Percentiles rank a stretch among this genome's conserved stretches.
These are phyloP conservation scores for Sesbania bispinosa DNA, from an alignment of 306 rosid species.

Conservation along the genomic window DNA sequence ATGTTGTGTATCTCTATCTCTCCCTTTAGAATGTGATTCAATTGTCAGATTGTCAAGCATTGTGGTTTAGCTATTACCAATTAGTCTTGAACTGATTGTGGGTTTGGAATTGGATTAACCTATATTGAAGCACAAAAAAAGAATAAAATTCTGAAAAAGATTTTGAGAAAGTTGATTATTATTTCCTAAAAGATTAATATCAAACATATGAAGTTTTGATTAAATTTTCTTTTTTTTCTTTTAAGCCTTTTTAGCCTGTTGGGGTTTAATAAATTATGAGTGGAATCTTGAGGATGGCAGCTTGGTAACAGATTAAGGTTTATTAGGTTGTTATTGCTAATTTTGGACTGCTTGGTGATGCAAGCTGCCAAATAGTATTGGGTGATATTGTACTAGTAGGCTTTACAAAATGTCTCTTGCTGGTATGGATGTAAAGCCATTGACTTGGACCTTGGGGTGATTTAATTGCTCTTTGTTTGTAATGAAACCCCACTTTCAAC, in stretches of 20 bases:
- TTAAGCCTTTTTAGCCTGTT: background rate
- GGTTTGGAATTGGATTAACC: too few relatives aligned
- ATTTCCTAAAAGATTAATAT: too few relatives aligned
- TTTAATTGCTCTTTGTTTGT: background rate
- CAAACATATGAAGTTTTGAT: too few relatives aligned
- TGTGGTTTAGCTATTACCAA: too few relatives aligned
- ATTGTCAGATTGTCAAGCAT: too few relatives aligned
- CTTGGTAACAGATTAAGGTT: background rate
- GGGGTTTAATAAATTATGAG: background rate
- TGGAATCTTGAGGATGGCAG: background rate
- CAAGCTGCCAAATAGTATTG: background rate
- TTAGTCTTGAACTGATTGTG: too few relatives aligned
- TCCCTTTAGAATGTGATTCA: too few relatives aligned
- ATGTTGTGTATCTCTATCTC: too few relatives aligned
- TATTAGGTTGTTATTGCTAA: background rate
- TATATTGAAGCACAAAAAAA: too few relatives aligned
- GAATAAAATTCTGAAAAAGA: too few relatives aligned
- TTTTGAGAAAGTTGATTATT: too few relatives aligned
- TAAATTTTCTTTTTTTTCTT: too few relatives aligned
- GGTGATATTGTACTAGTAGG: background rate
- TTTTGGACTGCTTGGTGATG: background rate
- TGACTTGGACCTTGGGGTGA: background rate
- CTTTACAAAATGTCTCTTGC: background rate
- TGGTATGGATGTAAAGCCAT: background rate
- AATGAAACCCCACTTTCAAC: background rate